Evolutionary conservation across 73 alveolate species (phyloP).

Genomic region (Paramecium biaurelia): DNA sequence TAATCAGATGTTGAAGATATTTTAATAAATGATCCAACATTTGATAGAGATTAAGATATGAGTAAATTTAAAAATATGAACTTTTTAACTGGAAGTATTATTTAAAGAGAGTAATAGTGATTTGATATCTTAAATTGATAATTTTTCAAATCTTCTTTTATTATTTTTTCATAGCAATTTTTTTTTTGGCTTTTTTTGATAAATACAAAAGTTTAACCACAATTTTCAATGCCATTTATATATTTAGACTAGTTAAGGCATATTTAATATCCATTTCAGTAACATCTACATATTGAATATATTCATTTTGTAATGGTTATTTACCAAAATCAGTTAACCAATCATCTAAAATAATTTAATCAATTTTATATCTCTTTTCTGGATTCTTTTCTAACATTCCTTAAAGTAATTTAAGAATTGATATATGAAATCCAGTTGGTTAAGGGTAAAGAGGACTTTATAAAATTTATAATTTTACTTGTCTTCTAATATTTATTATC

Average conservation of each 20-base stretch:
- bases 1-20: conserved; percentile 34
- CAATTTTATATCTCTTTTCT: background rate
- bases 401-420: background rate
- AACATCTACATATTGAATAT: background rate
- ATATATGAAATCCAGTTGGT: background rate
- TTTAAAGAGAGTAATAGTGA: conserved; percentile 32
- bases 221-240: conserved; percentile 30
- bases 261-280: conserved; percentile 1
- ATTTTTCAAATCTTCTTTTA: background rate
- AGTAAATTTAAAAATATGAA: conserved; percentile 23
- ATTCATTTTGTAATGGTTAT: background rate
- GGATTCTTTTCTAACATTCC: conserved; percentile 39
- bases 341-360: background rate
- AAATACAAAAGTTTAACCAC: background rate
- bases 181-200: conserved; percentile 5
- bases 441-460: background rate
- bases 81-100: conserved; percentile 46
- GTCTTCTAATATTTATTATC: conserved; percentile 39
- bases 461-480: background rate
- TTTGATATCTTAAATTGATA: background rate
- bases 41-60: background rate
- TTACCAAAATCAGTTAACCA: conserved; percentile 33
- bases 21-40: conserved; percentile 32
- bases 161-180: conserved; percentile 14
- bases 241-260: background rate